These are phyloP conservation scores for Coniochaeta pulveracea DNA, from an alignment of 2,329 filamentous ascomycete genomes.

Conservation along the genomic window DNA sequence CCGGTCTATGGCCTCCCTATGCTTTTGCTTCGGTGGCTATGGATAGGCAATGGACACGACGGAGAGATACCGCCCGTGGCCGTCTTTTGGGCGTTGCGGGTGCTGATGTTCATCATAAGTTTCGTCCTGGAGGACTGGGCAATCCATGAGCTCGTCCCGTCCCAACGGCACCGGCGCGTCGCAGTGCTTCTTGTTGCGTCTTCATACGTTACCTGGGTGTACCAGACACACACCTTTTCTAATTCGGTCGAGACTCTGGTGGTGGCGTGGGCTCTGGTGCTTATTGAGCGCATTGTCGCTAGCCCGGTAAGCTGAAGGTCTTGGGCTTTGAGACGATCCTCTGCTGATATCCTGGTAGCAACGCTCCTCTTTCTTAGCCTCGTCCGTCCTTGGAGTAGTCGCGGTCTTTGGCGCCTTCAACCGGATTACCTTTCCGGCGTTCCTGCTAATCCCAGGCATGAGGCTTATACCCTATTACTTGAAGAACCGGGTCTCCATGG, in stretches of 20 bases:
- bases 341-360: slow-evolving; percentile 36
- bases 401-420: slow-evolving; percentile 86
- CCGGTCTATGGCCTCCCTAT: slow-evolving; percentile 89
- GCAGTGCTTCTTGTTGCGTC: slow-evolving; percentile 82
- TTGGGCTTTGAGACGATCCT: slow-evolving; percentile 1
- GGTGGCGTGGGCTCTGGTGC: slow-evolving; percentile 84
- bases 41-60: slow-evolving; percentile 70
- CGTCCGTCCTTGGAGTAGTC: slow-evolving; percentile 68
- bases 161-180: slow-evolving; percentile 57
- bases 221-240: slow-evolving; percentile 96
- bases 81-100: slow-evolving; percentile 80
- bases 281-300: slow-evolving; percentile 77
- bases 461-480: slow-evolving; percentile 77
- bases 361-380: slow-evolving; percentile 64
- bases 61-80: slow-evolving; percentile 70
- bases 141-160: slow-evolving; percentile 77
- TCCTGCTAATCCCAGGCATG: slow-evolving; percentile 73
- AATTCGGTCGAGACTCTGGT: slow-evolving; percentile 92
- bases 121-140: slow-evolving; percentile 98
- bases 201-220: slow-evolving; percentile 97
- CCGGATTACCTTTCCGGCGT: slow-evolving; percentile 93
- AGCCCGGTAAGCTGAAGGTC: slow-evolving; percentile 50
- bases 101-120: slow-evolving; percentile 88
- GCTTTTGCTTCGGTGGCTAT: slow-evolving; percentile 85
- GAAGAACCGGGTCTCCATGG: slow-evolving; percentile 49